Evolutionary conservation across 306 rosid genomes (phyloP).

Genomic region (Cucumis hystrix): DNA sequence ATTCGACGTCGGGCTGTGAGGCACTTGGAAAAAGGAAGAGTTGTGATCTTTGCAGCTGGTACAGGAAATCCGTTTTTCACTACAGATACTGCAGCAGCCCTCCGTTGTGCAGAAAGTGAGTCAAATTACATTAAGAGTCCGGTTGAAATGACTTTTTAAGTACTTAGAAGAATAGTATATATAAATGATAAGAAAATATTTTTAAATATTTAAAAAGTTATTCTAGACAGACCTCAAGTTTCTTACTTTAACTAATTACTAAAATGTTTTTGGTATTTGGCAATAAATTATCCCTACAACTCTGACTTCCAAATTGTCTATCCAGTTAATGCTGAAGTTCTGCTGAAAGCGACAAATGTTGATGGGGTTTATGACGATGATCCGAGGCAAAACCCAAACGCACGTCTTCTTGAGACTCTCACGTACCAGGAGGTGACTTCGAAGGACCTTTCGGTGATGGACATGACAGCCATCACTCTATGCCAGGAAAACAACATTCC

Average conservation of each 20-base stretch:
- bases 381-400: conserved; percentile 65
- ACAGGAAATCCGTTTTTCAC: conserved; percentile 97
- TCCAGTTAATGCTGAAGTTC: conserved; percentile 91
- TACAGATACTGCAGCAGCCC: conserved; percentile 95
- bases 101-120: conserved; percentile 95
- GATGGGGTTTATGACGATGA: conserved; percentile 78
- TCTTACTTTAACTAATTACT: not conserved
- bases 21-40: conserved; percentile 94
- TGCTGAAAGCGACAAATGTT: conserved; percentile 92
- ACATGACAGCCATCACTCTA: conserved; percentile 90
- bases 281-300: not conserved
- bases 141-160: too few relatives aligned
- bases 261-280: not conserved
- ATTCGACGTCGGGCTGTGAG: conserved; percentile 94
- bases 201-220: too few relatives aligned
- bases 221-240: not conserved
- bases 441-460: conserved; percentile 86
- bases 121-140: not conserved
- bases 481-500: conserved; percentile 96
- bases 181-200: too few relatives aligned
- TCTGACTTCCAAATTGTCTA: not conserved
- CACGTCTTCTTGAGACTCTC: conserved; percentile 61
- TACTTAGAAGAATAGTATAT: too few relatives aligned
- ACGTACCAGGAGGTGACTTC: conserved; percentile 78
- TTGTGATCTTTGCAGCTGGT: conserved; percentile 97